phyloP scores from a whole-genome alignment of 768 basidiomycete genomes.

The Suillus americanus region DNA sequence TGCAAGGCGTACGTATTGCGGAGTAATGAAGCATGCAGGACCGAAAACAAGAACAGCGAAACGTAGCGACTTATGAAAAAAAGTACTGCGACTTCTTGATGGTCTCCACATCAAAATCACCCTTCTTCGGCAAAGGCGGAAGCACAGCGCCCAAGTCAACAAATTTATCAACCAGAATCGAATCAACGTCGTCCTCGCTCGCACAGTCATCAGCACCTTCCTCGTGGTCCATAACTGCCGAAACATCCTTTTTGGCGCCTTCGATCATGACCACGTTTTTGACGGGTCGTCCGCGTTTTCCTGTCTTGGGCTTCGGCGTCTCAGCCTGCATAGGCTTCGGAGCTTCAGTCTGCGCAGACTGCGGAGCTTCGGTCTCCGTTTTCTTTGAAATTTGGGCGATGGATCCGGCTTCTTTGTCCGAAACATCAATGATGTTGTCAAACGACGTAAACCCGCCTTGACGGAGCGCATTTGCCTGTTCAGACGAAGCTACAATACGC shows the following conservation, averaged over 20 bases:
- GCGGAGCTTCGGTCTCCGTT: conserved; percentile 17
- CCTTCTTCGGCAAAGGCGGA: conserved; percentile 82
- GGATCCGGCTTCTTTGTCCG: conserved; percentile 35
- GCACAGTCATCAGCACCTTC: conserved; percentile 23
- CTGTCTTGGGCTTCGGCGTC: conserved; percentile 32
- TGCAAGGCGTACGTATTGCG: not conserved
- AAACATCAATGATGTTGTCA: conserved; percentile 35
- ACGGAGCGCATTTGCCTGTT: conserved; percentile 34
- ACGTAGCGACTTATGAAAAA: conserved; percentile 65
- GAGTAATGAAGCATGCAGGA: not conserved
- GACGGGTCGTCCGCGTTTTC: conserved; percentile 2
- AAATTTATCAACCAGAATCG: conserved; percentile 52
- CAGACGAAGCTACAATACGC: conserved; percentile 40
- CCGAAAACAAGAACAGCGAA: not conserved
- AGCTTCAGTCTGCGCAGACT: conserved; percentile 17
- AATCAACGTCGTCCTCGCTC: conserved; percentile 19
- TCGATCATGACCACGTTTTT: conserved; percentile 4
- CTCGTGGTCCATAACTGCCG: conserved; percentile 18
- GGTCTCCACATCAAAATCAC: conserved; percentile 77
- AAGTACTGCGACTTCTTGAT: conserved; percentile 89
- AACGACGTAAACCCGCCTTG: conserved; percentile 24
- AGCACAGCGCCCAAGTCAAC: conserved; percentile 72
- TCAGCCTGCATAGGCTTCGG: conserved; percentile 14
- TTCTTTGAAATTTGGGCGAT: conserved; percentile 19
- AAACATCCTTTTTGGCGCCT: conserved; percentile 15